Evolutionary conservation across 169 alveolate genomes (phyloP).

Genomic region (Neospora caninum): DNA sequence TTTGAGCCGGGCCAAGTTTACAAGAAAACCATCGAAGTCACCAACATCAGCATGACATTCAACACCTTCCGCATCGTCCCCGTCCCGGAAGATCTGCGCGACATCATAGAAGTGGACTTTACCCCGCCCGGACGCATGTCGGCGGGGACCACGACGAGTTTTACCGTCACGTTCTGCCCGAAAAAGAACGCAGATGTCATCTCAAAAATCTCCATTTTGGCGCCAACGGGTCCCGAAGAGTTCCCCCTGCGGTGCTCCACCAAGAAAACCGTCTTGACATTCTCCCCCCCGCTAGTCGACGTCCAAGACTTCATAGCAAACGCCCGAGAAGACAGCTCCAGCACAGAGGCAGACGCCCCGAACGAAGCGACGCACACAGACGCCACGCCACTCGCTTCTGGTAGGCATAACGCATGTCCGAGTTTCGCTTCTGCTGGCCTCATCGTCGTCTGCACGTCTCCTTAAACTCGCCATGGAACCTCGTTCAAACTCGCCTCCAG

Average conservation of each 20-base stretch:
- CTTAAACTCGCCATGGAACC: too few species aligned
- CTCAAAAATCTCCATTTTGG: slow-evolving; percentile 41
- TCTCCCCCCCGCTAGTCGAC: slow-evolving; percentile 40
- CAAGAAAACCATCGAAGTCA: slow-evolving; percentile 44
- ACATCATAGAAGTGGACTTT: slow-evolving; percentile 56
- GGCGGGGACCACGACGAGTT: slow-evolving; percentile 57
- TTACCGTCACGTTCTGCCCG: slow-evolving; percentile 49
- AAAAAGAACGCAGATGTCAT: slow-evolving; percentile 41
- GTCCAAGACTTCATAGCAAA: neutral
- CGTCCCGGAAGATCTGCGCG: slow-evolving; percentile 66
- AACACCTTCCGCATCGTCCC: slow-evolving; percentile 65
- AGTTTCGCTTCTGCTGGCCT: too few species aligned
- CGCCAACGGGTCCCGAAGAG: slow-evolving; percentile 64
- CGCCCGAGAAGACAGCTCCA: neutral
- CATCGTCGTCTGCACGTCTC: too few species aligned
- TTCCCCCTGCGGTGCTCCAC: slow-evolving; percentile 52
- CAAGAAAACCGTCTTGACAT: slow-evolving; percentile 45
- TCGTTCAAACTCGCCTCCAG: too few species aligned
- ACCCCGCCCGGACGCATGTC: slow-evolving; percentile 64
- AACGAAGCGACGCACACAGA: neutral
- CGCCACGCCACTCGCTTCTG: neutral
- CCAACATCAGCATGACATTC: slow-evolving; percentile 65
- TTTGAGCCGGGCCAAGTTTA: slow-evolving; percentile 49
- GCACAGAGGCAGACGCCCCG: neutral
- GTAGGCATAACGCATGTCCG: neutral